phyloP scores from a whole-genome alignment of 192 early-diverging fungal genomes.

The Coemansia sp. region DNA sequence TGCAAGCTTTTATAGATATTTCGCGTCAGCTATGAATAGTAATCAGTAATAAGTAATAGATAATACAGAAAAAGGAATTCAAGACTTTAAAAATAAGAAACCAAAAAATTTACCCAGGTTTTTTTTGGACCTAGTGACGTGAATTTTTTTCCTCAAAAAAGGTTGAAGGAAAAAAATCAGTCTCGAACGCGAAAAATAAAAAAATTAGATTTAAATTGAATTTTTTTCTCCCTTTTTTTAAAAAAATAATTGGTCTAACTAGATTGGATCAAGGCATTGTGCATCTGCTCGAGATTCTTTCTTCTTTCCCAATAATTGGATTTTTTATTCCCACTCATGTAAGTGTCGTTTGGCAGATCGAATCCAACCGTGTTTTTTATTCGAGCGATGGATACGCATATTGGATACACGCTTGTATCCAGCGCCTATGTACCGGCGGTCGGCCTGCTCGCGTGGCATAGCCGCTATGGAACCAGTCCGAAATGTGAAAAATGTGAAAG shows the following conservation, averaged over 20 bases:
- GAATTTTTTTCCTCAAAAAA: neutral
- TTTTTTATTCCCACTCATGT: constrained; percentile 37
- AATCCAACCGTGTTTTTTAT: neutral
- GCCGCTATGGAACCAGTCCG: neutral
- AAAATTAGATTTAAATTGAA: neutral
- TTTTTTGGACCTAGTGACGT: no score
- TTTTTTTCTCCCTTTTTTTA: neutral
- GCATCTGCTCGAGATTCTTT: neutral
- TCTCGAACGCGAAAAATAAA: neutral
- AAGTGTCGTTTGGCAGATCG: constrained; percentile 6
- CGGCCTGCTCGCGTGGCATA: no score
- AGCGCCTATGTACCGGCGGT: no score
- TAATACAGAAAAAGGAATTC: constrained; percentile 6
- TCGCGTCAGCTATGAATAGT: neutral
- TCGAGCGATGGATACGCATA: constrained; percentile 13
- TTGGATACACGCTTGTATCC: neutral
- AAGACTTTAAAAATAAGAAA: neutral
- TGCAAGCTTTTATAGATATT: neutral
- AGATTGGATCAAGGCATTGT: neutral
- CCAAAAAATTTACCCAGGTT: no score
- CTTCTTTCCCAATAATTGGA: constrained; percentile 7
- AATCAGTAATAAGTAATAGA: no score
- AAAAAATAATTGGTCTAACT: neutral
- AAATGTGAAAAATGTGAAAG: neutral
- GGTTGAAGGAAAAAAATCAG: neutral